Percentiles rank a stretch among this genome's conserved stretches.
Conservation (phyloP, 208 protist species). For the Leptomonas seymouri region DNA sequence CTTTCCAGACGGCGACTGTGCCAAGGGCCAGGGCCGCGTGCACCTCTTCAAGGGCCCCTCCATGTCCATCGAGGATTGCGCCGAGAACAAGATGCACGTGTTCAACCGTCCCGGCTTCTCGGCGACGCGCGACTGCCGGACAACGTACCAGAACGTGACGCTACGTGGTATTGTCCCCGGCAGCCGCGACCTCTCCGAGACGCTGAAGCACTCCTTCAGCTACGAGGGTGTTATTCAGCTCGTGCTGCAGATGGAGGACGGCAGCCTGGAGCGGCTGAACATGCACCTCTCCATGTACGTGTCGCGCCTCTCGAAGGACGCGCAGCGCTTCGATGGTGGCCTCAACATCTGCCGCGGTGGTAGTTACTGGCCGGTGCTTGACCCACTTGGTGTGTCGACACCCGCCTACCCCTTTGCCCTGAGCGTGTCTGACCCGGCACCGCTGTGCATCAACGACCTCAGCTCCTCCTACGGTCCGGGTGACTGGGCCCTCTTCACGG, state of each 20-base stretch:
- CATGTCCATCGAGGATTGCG: constrained; percentile 47
- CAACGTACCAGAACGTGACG: constrained; percentile 82
- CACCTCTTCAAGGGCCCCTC: constrained; percentile 72
- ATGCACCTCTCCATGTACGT: constrained; percentile 76
- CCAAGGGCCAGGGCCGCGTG: constrained; percentile 45
- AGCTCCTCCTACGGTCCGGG: constrained; percentile 80
- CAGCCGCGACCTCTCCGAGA: constrained; percentile 49
- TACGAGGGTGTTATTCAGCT: constrained; percentile 65
- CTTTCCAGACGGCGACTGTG: constrained; percentile 77
- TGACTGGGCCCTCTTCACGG: constrained; percentile 77
- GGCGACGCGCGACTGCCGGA: constrained; percentile 51
- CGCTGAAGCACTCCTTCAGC: constrained; percentile 51
- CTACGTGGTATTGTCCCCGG: constrained; percentile 73
- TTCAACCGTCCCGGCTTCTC: constrained; percentile 76
- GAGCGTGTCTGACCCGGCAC: constrained; percentile 29
- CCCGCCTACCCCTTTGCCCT: constrained; percentile 62
- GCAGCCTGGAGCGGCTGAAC: constrained; percentile 38
- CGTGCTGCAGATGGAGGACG: constrained; percentile 68
- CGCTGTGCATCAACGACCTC: constrained; percentile 72
- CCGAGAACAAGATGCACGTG: constrained; percentile 55
- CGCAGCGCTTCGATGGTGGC: constrained; percentile 37
- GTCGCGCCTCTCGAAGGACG: constrained; percentile 58
- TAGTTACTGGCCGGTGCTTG: constrained; percentile 81
- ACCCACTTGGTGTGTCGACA: constrained; percentile 77
- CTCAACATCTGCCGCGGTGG: constrained; percentile 70